Evolutionary conservation across 768 basidiomycete genomes (phyloP), one percentile per base, ranked within the genome.

Genomic region (Boletus rex-veris): DNA sequence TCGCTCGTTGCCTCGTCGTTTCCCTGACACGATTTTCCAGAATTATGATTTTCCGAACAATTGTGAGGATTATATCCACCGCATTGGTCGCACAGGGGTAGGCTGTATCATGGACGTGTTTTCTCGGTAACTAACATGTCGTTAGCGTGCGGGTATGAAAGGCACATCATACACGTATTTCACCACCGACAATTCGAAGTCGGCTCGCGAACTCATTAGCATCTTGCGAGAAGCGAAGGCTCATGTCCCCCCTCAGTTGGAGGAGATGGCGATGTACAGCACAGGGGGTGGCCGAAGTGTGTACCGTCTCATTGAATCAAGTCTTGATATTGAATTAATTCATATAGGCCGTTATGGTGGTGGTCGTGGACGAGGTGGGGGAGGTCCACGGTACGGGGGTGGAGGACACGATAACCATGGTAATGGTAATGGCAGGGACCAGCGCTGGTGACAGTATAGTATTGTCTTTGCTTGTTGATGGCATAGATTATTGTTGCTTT

Each of bases 21-120:
- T 39, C 38, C 3, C 48, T 62, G 48, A 61, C 53, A 16, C 46
- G 9, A 33, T 35, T 50, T 48, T 3, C 28, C 60, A 95, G 93
- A 94, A 94, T 74, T 95, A 91, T 70, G 95, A 98, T 71, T 97
- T 98, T 78, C 94, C 95, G 1, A 97, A 97, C 75, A 95, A 96
- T 68, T 92, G 90, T 66, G 94, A 96, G 77, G 95, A 97, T 73
- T 98, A 98, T 73, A 93, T 98, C 56, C 96, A 99, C 75, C 92
- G 96, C 62, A 99, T 99, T 66, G 97, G 96, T 59, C 93, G 96
- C 71, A 97, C 96, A 59, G 95, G 95, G 52, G 91, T 92, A 51
- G 0, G 72, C 43, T 81, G 70, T 14, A 26, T 50, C 45, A 37
- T 21, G 19, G 53, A 37, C 45, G 14, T 18, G 2, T 52, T 24